These are phyloP conservation scores for Triticum monococcum DNA, from an alignment of 176 grass and related monocot species.

Conservation along the genomic window DNA sequence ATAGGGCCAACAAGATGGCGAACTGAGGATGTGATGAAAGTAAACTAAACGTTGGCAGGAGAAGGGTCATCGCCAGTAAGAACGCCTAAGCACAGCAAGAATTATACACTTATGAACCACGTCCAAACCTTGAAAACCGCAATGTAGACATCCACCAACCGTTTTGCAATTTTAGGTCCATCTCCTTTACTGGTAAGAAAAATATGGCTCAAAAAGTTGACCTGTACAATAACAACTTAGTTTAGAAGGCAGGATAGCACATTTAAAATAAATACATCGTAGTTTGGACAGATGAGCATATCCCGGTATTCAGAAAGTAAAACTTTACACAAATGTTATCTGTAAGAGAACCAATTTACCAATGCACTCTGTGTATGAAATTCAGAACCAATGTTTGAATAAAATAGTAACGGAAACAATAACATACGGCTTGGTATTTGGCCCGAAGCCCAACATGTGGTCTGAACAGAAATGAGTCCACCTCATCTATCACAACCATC, in stretches of 20 bases:
- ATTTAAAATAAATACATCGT: background rate
- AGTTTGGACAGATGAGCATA: constrained; percentile 18
- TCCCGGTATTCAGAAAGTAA: constrained; percentile 1
- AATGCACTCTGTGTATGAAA: background rate
- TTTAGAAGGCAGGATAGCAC: constrained; percentile 20
- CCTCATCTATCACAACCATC: constrained; percentile 94
- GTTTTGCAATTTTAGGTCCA: constrained; percentile 89
- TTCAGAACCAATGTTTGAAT: constrained; percentile 16
- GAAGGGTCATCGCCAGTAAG: background rate
- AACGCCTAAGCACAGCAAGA: background rate
- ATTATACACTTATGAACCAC: constrained; percentile 17
- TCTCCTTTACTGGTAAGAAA: constrained; percentile 70
- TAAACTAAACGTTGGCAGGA: constrained; percentile 21
- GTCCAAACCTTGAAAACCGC: constrained; percentile 84
- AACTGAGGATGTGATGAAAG: constrained; percentile 23
- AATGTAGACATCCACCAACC: constrained; percentile 90
- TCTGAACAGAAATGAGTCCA: constrained; percentile 94
- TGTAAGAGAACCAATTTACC: constrained; percentile 5
- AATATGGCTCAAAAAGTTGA: constrained; percentile 96
- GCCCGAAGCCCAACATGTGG: constrained; percentile 82
- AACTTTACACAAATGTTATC: background rate
- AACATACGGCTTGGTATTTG: constrained; percentile 96
- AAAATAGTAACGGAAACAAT: constrained; percentile 24
- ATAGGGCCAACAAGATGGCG: background rate
- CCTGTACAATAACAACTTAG: constrained; percentile 46